Percentiles rank a stretch among this genome's conserved stretches.
phyloP scores from a whole-genome alignment of 345 rosid species.

The Salix brachista region DNA sequence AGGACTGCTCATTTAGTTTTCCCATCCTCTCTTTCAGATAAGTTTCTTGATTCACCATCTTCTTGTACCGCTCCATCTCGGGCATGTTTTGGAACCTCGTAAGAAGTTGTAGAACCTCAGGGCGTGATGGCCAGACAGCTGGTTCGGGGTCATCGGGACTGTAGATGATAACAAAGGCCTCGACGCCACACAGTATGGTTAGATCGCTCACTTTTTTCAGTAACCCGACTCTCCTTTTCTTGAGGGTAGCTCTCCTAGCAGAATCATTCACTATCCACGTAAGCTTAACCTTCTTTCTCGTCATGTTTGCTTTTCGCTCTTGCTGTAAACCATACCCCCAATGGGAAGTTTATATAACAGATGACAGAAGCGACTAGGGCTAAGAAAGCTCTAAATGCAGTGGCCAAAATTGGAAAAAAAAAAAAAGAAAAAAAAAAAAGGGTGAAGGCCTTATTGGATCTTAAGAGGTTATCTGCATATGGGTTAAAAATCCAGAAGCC shows the following conservation, averaged over 20 bases:
- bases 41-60: slow-evolving; percentile 32
- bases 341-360: background rate
- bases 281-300: slow-evolving; percentile 47
- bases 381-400: background rate
- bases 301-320: slow-evolving; percentile 25
- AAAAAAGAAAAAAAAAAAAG: background rate
- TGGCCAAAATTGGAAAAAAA: background rate
- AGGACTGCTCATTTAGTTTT: slow-evolving; percentile 19
- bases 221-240: slow-evolving; percentile 40
- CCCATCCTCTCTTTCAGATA: slow-evolving; percentile 24
- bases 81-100: slow-evolving; percentile 22
- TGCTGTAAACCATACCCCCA: background rate
- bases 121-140: slow-evolving; percentile 32
- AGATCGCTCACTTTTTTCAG: slow-evolving; percentile 48
- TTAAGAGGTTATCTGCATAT: background rate
- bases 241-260: slow-evolving; percentile 43
- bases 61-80: slow-evolving; percentile 24
- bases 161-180: slow-evolving; percentile 32
- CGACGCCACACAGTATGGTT: slow-evolving; percentile 35
- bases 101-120: slow-evolving; percentile 8
- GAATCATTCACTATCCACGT: slow-evolving; percentile 32
- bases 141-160: slow-evolving; percentile 39
- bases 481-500: slow-evolving; percentile 13
- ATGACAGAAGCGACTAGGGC: background rate
- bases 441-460: background rate